Evolutionary conservation across 108 stramenopile genomes (phyloP).

Genomic region (Skeletonema potamos): DNA sequence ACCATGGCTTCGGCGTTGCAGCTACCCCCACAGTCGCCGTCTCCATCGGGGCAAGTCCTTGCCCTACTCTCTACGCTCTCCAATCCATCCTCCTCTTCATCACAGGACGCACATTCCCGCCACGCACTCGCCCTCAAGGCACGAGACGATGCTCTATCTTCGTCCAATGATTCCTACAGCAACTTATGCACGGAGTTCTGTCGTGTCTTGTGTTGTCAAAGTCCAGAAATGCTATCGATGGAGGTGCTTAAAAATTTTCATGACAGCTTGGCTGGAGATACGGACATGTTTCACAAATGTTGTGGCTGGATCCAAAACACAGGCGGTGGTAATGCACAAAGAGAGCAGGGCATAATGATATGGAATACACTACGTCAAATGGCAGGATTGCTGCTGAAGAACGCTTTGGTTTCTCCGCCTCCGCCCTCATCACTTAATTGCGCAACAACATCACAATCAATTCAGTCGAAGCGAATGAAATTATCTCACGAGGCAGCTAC

Average conservation of each 20-base stretch:
- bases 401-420: constrained; percentile 73
- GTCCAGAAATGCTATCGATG: constrained; percentile 2
- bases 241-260: constrained; percentile 55
- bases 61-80: constrained; percentile 73
- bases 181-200: constrained; percentile 62
- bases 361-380: constrained; percentile 88
- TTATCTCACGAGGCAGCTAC: constrained; percentile 15
- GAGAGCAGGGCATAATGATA: constrained; percentile 13
- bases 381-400: constrained; percentile 88
- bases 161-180: constrained; percentile 58
- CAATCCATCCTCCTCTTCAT: constrained; percentile 38
- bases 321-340: background rate
- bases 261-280: constrained; percentile 5
- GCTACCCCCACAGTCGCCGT: background rate
- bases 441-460: constrained; percentile 27
- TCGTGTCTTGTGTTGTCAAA: constrained; percentile 21
- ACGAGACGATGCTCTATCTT: constrained; percentile 66
- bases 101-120: constrained; percentile 49
- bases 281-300: constrained; percentile 20
- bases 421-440: constrained; percentile 16
- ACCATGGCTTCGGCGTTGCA: background rate
- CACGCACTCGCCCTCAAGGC: constrained; percentile 76
- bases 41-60: constrained; percentile 30
- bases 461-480: constrained; percentile 3
- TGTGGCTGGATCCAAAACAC: constrained; percentile 27